phyloP scores from a whole-genome alignment of 225 moss, liverwort and hornwort species.

The Neckera pumila region DNA sequence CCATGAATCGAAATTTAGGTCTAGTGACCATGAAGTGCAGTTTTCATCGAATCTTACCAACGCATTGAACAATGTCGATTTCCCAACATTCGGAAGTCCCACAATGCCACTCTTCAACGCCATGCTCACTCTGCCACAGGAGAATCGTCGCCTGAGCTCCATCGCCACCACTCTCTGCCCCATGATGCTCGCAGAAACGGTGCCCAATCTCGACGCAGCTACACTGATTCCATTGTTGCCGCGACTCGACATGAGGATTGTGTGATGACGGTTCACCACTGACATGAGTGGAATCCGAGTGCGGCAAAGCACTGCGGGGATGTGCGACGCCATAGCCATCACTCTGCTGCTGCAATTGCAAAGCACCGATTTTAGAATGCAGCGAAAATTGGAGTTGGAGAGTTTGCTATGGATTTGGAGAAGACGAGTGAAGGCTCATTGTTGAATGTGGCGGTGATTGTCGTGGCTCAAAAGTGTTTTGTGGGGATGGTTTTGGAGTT shows the following conservation, averaged over 20 bases:
- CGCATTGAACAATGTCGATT: conserved; percentile 91
- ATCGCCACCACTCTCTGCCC: conserved; percentile 23
- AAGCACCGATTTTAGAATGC: neutral
- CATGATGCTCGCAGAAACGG: conserved; percentile 4
- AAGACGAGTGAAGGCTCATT: neutral
- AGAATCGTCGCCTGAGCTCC: conserved; percentile 14
- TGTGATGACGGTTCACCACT: neutral
- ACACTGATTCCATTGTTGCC: neutral
- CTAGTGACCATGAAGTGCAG: neutral
- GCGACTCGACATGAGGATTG: neutral
- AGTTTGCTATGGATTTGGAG: neutral
- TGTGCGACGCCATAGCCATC: conserved; percentile 34
- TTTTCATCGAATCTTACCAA: conserved; percentile 21
- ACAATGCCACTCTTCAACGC: conserved; percentile 91
- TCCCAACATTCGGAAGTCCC: conserved; percentile 92
- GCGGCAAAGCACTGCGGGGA: conserved; percentile 28
- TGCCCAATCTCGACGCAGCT: neutral
- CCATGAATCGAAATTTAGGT: neutral
- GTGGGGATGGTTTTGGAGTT: neutral
- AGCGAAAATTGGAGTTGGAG: neutral
- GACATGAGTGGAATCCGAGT: conserved; percentile 21
- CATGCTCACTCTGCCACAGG: conserved; percentile 53
- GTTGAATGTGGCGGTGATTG: neutral
- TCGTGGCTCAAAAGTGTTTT: neutral
- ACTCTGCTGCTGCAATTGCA: neutral